Evolutionary conservation across 148 eudicot genomes (phyloP), one percentile per base, ranked within the genome.

Genomic region (Salicornia ramosissima): DNA sequence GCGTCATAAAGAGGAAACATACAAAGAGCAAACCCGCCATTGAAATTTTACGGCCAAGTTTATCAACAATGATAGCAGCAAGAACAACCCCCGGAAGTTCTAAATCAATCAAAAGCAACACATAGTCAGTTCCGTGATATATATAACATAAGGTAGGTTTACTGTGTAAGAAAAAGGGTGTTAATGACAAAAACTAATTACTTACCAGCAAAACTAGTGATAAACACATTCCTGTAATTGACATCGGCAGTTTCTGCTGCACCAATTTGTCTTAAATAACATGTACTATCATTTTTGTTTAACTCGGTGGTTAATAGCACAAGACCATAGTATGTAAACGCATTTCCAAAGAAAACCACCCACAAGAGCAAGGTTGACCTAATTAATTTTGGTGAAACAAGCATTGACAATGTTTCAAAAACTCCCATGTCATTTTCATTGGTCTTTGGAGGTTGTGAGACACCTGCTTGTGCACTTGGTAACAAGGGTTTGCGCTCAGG

Each of bases 201-300:
- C 76, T 16, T 86, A 90, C 94, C 97, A 71, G 97, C 96, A 82
- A 87, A 92, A 72, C 86, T 89, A 28, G 93, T 84, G 73, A 90
- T 82, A 67, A 92, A 92, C 63, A 92, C 83, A 65, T 89, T 86
- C 54, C 64, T 75, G 64, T 92, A 92, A 79, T 76, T 80, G 61
- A 84, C 75, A 33, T 61, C 74, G 59, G 77, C 73, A 10, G 86
- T 64, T 0, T 74, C 45, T 29, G 59, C 61, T 1, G 82, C 64
- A 42, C 57, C 72, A 68, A 42, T 52, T 39, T 66, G 72, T 2
- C 26, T 70, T 14, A 42, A 36, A 39, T 52, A 63, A 73, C 96
- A 92, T 53, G 76, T 76, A 77, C 75, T 84, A 40, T 80, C 80
- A 28, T 79, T 83, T 70, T 73, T 80, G 71, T 87, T 87, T 67